phyloP scores from a whole-genome alignment of 129 eudicot genomes.

The Heracleum sosnowskyi region DNA sequence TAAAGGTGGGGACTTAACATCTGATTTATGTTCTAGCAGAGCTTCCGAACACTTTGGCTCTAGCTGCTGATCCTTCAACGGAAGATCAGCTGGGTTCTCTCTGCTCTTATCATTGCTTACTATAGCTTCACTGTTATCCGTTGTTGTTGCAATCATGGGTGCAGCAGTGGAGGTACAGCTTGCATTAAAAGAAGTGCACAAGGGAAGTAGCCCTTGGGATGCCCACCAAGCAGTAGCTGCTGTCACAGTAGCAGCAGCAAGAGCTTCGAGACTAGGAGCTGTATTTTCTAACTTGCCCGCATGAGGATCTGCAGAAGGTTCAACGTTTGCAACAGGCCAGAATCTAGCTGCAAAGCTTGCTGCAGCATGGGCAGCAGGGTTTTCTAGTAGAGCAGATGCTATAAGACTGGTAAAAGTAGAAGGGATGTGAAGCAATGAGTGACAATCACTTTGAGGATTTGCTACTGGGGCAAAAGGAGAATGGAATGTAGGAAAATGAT shows the following conservation, averaged over 20 bases:
- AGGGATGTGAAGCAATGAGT: slow-evolving; percentile 49
- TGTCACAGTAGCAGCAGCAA: slow-evolving; percentile 94
- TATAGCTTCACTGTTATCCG: slow-evolving; percentile 24
- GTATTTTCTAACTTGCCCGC: slow-evolving; percentile 22
- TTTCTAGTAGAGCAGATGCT: slow-evolving; percentile 70
- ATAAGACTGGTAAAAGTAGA: slow-evolving; percentile 67
- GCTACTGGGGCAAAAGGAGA: slow-evolving; percentile 43
- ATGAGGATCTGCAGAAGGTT: slow-evolving; percentile 40
- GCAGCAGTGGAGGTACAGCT: slow-evolving; percentile 38
- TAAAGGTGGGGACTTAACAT: slow-evolving; percentile 29
- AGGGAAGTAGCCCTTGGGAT: slow-evolving; percentile 75
- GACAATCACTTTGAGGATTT: slow-evolving; percentile 42
- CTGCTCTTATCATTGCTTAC: slow-evolving; percentile 18
- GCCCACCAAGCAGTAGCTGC: slow-evolving; percentile 99
- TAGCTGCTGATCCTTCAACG: slow-evolving; percentile 31
- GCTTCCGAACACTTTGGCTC: slow-evolving; percentile 42
- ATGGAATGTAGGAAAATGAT: slow-evolving; percentile 47
- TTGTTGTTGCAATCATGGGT: slow-evolving; percentile 18
- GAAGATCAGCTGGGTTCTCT: slow-evolving; percentile 36
- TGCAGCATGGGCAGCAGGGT: slow-evolving; percentile 96
- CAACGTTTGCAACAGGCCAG: slow-evolving; percentile 53
- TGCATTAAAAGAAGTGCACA: slow-evolving; percentile 49
- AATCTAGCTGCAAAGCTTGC: slow-evolving; percentile 74
- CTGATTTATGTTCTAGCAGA: slow-evolving; percentile 30
- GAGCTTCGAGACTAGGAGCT: slow-evolving; percentile 67